phyloP scores from a whole-genome alignment of 495 filamentous ascomycete genomes.

The Tuber borchii region DNA sequence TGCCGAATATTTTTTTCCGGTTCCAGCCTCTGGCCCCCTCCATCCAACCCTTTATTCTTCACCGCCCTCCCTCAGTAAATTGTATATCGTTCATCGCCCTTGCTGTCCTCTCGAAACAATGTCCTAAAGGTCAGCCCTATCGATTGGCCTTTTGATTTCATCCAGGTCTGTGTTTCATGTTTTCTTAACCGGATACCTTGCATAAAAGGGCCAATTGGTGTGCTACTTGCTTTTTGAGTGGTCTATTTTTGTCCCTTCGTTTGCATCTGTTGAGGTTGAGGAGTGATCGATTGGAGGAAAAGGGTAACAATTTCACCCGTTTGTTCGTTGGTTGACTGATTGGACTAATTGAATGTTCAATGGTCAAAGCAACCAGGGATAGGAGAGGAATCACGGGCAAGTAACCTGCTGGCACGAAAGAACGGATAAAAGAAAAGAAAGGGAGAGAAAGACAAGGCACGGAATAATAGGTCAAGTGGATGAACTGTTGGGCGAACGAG shows the following conservation, averaged over 20 bases:
- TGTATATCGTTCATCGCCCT: constrained; percentile 35
- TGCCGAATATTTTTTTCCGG: constrained; percentile 26
- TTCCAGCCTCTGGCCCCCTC: constrained; percentile 15
- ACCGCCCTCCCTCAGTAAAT: constrained; percentile 16
- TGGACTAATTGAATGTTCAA: neutral
- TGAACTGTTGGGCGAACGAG: constrained; percentile 29
- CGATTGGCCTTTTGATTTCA: constrained; percentile 26
- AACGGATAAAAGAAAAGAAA: neutral
- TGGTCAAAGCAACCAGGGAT: neutral
- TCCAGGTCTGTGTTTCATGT: constrained; percentile 25
- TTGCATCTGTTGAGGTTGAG: neutral
- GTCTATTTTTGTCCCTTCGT: neutral
- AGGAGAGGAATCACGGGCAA: neutral
- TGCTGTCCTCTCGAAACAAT: constrained; percentile 33
- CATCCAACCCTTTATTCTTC: constrained; percentile 11
- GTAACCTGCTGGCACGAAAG: neutral
- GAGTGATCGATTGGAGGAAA: neutral
- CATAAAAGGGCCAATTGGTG: neutral
- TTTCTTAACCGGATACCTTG: neutral
- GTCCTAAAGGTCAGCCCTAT: constrained; percentile 36
- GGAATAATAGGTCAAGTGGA: constrained; percentile 6
- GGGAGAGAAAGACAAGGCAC: neutral
- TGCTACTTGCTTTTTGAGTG: neutral
- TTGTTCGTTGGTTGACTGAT: neutral
- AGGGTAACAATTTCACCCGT: constrained; percentile 1